Conservation (phyloP, 2,329 filamentous ascomycete genomes). For the Verruconis gallopava region DNA sequence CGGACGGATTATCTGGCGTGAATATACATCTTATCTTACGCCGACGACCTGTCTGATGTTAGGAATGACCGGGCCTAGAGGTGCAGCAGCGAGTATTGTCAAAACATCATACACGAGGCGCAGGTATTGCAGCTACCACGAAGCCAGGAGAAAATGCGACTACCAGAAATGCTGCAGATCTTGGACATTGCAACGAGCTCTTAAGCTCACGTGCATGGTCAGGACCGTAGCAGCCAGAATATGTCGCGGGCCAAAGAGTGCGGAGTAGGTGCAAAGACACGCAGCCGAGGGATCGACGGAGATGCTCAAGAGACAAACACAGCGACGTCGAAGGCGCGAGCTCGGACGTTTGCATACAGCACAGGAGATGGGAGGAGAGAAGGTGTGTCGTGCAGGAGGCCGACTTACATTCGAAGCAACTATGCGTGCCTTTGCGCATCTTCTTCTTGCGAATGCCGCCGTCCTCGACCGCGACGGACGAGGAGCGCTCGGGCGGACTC, state of each 20-base stretch:
- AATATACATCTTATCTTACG: conserved; percentile 39
- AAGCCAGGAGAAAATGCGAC: conserved; percentile 1
- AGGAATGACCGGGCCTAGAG: conserved; percentile 12
- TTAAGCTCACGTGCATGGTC: background rate
- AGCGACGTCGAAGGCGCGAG: background rate
- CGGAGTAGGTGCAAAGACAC: no score
- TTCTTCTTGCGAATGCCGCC: conserved; percentile 22
- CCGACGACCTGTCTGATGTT: conserved; percentile 28
- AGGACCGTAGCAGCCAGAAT: no score
- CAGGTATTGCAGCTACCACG: conserved; percentile 3
- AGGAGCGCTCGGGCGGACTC: conserved; percentile 7
- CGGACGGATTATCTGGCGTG: conserved; percentile 23
- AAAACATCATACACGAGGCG: conserved; percentile 2
- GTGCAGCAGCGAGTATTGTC: background rate
- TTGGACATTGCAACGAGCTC: background rate
- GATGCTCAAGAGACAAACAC: background rate
- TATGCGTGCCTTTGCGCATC: conserved; percentile 32
- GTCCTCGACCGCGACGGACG: conserved; percentile 4
- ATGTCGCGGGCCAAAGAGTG: background rate
- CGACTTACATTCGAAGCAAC: conserved; percentile 31
- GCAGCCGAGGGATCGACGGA: no score
- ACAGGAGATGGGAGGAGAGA: background rate
- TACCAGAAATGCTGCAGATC: background rate
- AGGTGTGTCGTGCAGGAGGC: background rate
- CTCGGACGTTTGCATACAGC: background rate